Base-by-base conservation (phyloP, 305 asterid genomes). In the Solanum hybrid region DNA sequence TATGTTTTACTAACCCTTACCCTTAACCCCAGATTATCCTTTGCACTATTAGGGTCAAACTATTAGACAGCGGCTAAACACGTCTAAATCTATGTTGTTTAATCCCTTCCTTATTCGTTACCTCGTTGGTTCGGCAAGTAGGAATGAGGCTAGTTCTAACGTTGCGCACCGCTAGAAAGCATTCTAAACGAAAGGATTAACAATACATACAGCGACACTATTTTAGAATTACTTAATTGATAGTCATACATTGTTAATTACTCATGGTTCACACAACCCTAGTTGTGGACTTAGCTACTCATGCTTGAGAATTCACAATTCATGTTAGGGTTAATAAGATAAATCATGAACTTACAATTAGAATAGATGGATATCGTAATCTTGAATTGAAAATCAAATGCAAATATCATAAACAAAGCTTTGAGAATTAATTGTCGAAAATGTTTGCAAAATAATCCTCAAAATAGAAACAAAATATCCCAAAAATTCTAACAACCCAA, bases 41-140 rank as follows among this genome's bases (percentile, higher is more conserved):
- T 57, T 0, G 4, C 26, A 61, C 0, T 7, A 8, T 7, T 61
- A 61, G 26, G 26, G 0, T 20, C 5, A 61, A 26, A 11, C 24
- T 0, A 61, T 61, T 61, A 61, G 26, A 61, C 7, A 61, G 71
- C 0, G 26, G 11, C 5, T 61, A 20, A 57, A 57, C 69, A 57
- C 24, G 0, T 57, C 71, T 61, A 20, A 20, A 7, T 20, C 0
- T 20, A 26, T 1, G 0, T 7, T 61, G 1, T 61, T 61, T 61
- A 20, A 57, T 6, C 1, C 0, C 0, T 61, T 61, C 3, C 71
- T 20, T 26, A 61, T 61, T 20, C 1, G 11, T 61, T 61, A 61
- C 71, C 26, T 61, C 71, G 5, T 61, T 61, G 69, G 0, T 61
- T 0, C 0, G 11, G 0, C 26, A 61, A 61, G 71, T 61, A 20